Evolutionary conservation across 2,329 filamentous ascomycete species (phyloP), one percentile per base, ranked within the genome.

Genomic region (Hymenoscyphus scutula): DNA sequence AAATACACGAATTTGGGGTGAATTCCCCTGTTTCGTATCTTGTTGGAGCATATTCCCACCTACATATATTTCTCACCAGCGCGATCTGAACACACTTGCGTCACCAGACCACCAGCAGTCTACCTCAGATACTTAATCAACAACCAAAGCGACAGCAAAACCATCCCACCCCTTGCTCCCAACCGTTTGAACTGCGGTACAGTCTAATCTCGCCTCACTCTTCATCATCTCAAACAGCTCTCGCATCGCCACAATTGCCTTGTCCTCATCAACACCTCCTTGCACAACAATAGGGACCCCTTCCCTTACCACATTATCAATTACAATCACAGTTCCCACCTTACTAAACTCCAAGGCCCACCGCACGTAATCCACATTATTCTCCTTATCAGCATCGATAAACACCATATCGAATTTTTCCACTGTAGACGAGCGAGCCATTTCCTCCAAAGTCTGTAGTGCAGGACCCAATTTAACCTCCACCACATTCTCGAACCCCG

Each of bases 351-450:
- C 76, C 15, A 67, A 34, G 2, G 69, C 27, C 13, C 64, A 66
- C 2, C 74, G 69, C 51, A 83, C 74, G 69, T 84, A 84, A 3
- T 65, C 68, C 0, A 77, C 75, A 71, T 84, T 83, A 13, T 79
- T 80, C 0, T 76, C 73, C 72, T 84, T 84, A 63, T 84, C 76
- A 23, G 81, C 81, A 65, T 84, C 82, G 64, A 84, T 76, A 70
- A 84, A 84, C 68, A 83, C 76, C 58, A 83, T 69, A 71, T 84
- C 82, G 67, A 81, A 84, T 7, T 80, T 78, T 66, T 77, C 73
- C n/a, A 75, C 65, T 2, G 77, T 77, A 38, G 71, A 62, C 6
- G 56, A 25, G 62, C 56, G 4, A 13, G 34, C 34, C 34, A 37
- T 37, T 15, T 37, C 13, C 34, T 37, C 34, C 11, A 69, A 34